Evolutionary conservation across 257 asterid genomes (phyloP).

Genomic region (Gynochthodes officinalis): DNA sequence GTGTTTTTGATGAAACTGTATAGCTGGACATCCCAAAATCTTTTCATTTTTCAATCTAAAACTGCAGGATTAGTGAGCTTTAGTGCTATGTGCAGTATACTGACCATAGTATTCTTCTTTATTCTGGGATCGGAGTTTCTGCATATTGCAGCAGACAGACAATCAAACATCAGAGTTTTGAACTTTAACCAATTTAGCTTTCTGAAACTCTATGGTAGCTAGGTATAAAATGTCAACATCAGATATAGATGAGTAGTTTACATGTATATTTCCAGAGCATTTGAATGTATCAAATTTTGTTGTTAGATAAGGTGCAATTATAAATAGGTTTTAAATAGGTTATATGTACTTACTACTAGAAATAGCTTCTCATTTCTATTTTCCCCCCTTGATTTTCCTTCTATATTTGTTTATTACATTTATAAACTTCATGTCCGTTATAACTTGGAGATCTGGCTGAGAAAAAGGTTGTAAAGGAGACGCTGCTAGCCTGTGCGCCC

Average conservation of each 20-base stretch:
- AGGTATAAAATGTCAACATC: conserved; percentile 1
- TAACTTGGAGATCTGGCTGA: background rate
- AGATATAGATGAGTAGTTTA: background rate
- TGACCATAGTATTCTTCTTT: background rate
- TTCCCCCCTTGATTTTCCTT: background rate
- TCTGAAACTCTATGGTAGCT: conserved; percentile 10
- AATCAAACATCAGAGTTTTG: background rate
- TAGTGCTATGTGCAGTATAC: conserved; percentile 7
- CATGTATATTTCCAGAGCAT: conserved; percentile 4
- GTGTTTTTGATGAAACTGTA: conserved; percentile 12
- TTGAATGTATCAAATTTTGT: conserved; percentile 17
- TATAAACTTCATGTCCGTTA: background rate
- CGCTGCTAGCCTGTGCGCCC: background rate
- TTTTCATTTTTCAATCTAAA: conserved; percentile 3
- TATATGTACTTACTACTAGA: too few species aligned
- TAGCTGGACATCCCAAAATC: conserved; percentile 11
- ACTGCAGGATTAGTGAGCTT: background rate
- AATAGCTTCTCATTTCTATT: background rate
- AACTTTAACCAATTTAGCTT: conserved; percentile 9
- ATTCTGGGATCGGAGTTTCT: background rate
- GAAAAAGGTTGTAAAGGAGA: background rate
- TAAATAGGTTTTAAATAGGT: background rate
- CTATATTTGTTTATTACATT: background rate
- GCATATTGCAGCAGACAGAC: background rate
- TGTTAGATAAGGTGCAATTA: background rate